Percentiles rank a stretch among this genome's conserved stretches.
Conservation (phyloP, 2,329 filamentous ascomycete genomes). For the Aspergillus aculeatus region DNA sequence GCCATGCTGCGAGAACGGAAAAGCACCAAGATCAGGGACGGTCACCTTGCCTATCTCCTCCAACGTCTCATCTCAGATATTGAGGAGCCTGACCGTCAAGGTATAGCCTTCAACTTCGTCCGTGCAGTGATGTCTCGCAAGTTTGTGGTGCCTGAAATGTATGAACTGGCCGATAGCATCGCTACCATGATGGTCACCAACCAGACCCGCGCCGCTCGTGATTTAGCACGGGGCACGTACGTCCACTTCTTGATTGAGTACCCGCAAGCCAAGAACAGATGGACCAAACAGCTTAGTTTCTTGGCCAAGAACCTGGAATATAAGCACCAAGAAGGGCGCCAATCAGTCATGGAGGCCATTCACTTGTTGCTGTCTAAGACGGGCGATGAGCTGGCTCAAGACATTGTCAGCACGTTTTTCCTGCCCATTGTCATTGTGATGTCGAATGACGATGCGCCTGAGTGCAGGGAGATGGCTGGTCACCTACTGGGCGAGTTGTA, state of each 20-base stretch:
- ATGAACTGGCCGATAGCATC: conserved; percentile 86
- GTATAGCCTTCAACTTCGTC: conserved; percentile 92
- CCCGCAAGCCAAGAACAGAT: conserved; percentile 84
- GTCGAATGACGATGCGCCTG: conserved; percentile 82
- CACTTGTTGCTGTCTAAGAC: conserved; percentile 85
- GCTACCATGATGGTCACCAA: conserved; percentile 95
- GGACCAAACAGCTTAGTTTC: conserved; percentile 85
- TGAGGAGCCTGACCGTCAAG: conserved; percentile 87
- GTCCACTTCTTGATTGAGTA: conserved; percentile 94
- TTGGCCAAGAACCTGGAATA: conserved; percentile 89
- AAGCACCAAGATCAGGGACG: conserved; percentile 73
- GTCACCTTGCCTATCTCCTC: conserved; percentile 77
- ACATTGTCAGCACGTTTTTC: conserved; percentile 78
- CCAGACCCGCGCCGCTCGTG: conserved; percentile 81
- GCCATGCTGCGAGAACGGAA: conserved; percentile 79
- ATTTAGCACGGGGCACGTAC: conserved; percentile 84
- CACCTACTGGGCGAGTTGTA: conserved; percentile 80
- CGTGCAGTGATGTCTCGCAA: conserved; percentile 82
- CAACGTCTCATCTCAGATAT: conserved; percentile 81
- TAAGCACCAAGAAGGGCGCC: conserved; percentile 78
- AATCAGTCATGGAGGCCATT: conserved; percentile 90
- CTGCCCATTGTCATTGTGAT: conserved; percentile 81
- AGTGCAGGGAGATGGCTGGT: conserved; percentile 79
- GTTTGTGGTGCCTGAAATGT: conserved; percentile 81
- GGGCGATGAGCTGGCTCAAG: conserved; percentile 75